phyloP scores from a whole-genome alignment of 179 eudicot genomes.

The Nepenthes alata region DNA sequence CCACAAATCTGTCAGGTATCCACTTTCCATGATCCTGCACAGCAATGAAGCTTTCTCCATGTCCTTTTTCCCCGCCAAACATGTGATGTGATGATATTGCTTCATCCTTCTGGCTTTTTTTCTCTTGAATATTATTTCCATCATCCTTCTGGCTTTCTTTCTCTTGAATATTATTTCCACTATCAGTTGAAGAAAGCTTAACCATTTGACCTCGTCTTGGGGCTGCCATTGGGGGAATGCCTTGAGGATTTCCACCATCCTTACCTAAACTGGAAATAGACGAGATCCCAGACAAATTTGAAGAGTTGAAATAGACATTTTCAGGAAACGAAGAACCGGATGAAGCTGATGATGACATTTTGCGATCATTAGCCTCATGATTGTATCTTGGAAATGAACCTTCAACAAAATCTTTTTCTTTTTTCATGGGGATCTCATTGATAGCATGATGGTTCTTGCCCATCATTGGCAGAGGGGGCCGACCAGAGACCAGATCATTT shows the following conservation, averaged over 20 bases:
- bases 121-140: conserved; percentile 12
- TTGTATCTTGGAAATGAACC: conserved; percentile 30
- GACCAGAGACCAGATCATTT: conserved; percentile 43
- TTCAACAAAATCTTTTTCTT: conserved; percentile 38
- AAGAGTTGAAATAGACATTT: conserved; percentile 18
- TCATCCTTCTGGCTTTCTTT: conserved; percentile 14
- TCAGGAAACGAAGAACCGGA: conserved; percentile 29
- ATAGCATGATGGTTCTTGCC: conserved; percentile 71
- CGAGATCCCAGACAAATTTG: conserved; percentile 17
- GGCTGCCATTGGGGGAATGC: conserved; percentile 14
- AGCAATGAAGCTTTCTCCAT: conserved; percentile 12
- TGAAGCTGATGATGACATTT: conserved; percentile 35
- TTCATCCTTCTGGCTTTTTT: conserved; percentile 16
- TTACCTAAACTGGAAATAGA: conserved; percentile 15
- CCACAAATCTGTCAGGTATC: conserved; percentile 24
- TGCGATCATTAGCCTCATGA: conserved; percentile 22
- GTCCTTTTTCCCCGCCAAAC: conserved; percentile 17
- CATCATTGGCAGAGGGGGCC: conserved; percentile 64
- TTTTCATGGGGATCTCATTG: conserved; percentile 58
- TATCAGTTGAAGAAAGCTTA: conserved; percentile 15
- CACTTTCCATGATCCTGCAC: conserved; percentile 21
- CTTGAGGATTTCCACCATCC: conserved; percentile 14
- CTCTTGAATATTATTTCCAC: conserved; percentile 9
- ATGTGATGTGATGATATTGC: conserved; percentile 12
- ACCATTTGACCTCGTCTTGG: conserved; percentile 15